Conservation (phyloP, 257 asterid species). For the Petrea volubilis region DNA sequence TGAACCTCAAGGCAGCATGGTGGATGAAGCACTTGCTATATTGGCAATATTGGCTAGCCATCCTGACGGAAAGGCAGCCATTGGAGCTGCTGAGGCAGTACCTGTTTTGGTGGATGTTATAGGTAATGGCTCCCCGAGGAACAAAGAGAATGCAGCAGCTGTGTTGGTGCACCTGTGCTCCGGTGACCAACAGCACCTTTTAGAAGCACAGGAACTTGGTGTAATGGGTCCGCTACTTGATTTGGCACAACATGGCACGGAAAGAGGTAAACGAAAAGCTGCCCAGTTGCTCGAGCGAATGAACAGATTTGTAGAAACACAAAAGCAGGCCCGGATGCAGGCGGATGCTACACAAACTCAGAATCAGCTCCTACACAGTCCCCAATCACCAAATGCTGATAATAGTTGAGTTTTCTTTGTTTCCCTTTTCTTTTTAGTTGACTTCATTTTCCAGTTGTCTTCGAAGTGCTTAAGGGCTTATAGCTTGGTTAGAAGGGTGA, state of each 20-base stretch:
- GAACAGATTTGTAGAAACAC: conserved; percentile 70
- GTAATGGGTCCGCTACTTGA: conserved; percentile 66
- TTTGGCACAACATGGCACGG: conserved; percentile 78
- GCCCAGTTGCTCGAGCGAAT: conserved; percentile 79
- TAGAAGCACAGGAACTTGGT: conserved; percentile 74
- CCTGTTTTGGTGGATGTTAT: conserved; percentile 74
- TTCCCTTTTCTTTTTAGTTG: conserved; percentile 15
- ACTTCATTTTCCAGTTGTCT: conserved; percentile 18
- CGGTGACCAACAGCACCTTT: conserved; percentile 67
- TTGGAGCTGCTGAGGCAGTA: conserved; percentile 83
- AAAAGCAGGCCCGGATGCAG: conserved; percentile 56
- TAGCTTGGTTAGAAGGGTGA: conserved; percentile 47
- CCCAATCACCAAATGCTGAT: conserved; percentile 45
- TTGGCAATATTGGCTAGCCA: conserved; percentile 88
- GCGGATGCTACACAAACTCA: conserved; percentile 41
- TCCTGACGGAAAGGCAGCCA: conserved; percentile 73
- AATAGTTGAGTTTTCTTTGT: conserved; percentile 41
- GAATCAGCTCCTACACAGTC: conserved; percentile 35
- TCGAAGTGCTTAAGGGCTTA: conserved; percentile 34
- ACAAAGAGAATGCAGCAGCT: conserved; percentile 88
- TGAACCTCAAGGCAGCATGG: conserved; percentile 80
- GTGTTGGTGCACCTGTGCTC: conserved; percentile 88
- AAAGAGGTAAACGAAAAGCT: conserved; percentile 87
- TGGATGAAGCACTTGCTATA: conserved; percentile 89
- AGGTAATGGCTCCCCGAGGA: conserved; percentile 75